phyloP scores from a whole-genome alignment of 768 basidiomycete genomes.

The Leccinum fibrillosum region DNA sequence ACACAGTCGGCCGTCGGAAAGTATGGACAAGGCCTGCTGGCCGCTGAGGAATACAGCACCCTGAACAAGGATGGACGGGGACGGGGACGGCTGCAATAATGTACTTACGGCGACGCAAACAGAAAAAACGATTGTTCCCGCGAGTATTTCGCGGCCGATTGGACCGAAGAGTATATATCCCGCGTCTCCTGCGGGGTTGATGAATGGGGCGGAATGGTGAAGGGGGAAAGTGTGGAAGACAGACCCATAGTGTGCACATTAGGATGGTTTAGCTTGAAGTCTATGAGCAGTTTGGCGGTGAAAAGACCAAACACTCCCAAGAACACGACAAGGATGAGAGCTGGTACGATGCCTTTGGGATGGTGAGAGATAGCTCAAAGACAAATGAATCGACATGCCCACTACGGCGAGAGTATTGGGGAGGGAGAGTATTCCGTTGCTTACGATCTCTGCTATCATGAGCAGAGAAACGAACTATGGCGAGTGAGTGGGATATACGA shows the following conservation, averaged over 20 bases:
- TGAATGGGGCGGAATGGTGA: background rate
- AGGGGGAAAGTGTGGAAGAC: background rate
- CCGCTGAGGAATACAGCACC: conserved; percentile 39
- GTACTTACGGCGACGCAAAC: background rate
- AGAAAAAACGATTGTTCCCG: conserved; percentile 1
- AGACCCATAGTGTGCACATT: conserved; percentile 52
- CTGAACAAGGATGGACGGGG: background rate
- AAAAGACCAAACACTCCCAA: conserved; percentile 3
- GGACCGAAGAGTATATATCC: conserved; percentile 5
- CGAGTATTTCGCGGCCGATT: conserved; percentile 1
- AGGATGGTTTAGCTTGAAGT: conserved; percentile 38
- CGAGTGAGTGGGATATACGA: background rate
- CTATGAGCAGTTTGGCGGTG: conserved; percentile 45
- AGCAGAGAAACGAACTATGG: background rate
- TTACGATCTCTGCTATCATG: conserved; percentile 5
- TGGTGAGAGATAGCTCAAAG: background rate
- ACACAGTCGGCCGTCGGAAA: conserved; percentile 49
- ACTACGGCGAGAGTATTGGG: conserved; percentile 2
- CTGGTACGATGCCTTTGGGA: conserved; percentile 5
- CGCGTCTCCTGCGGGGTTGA: background rate
- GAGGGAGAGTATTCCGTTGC: background rate
- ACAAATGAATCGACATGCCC: background rate
- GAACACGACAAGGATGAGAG: conserved; percentile 4
- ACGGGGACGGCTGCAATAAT: background rate
- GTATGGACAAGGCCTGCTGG: conserved; percentile 47